Conservation (phyloP, 345 rosid species). For the Salix udensis region DNA sequence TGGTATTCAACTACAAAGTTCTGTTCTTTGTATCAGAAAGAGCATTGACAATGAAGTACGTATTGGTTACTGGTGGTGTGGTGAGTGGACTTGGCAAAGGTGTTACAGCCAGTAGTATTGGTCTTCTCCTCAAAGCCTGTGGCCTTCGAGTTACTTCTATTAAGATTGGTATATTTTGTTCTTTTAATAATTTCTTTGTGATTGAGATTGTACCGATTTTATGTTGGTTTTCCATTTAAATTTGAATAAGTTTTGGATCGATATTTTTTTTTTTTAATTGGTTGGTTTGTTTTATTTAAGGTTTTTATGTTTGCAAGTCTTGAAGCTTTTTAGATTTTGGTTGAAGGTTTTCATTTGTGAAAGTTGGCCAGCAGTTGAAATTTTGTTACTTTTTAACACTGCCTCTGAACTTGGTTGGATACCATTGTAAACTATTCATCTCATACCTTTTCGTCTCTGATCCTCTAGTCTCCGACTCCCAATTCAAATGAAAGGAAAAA, state of each 20-base stretch:
- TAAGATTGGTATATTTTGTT: conserved; percentile 15
- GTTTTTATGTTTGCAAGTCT: not conserved
- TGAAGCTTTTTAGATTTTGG: not conserved
- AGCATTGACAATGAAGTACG: conserved; percentile 23
- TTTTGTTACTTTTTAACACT: not conserved
- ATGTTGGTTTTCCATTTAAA: not conserved
- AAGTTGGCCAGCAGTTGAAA: not conserved
- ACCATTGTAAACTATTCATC: not conserved
- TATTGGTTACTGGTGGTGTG: conserved; percentile 32
- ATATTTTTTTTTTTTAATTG: not conserved
- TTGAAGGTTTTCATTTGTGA: not conserved
- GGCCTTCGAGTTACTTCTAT: conserved; percentile 34
- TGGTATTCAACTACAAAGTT: not conserved
- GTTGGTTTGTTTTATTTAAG: not conserved
- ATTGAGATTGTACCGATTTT: not conserved
- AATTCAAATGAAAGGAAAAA: conserved; percentile 11
- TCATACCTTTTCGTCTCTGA: not conserved
- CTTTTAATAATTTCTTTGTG: not conserved
- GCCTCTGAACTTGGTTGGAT: not conserved
- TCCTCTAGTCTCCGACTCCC: not conserved
- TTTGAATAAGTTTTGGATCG: not conserved
- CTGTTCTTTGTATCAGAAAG: not conserved
- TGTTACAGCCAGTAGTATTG: conserved; percentile 32
- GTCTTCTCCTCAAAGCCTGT: conserved; percentile 29
- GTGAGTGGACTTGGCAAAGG: conserved; percentile 38